Conservation (phyloP, 345 rosid species). For the Eucalyptus viminalis region DNA sequence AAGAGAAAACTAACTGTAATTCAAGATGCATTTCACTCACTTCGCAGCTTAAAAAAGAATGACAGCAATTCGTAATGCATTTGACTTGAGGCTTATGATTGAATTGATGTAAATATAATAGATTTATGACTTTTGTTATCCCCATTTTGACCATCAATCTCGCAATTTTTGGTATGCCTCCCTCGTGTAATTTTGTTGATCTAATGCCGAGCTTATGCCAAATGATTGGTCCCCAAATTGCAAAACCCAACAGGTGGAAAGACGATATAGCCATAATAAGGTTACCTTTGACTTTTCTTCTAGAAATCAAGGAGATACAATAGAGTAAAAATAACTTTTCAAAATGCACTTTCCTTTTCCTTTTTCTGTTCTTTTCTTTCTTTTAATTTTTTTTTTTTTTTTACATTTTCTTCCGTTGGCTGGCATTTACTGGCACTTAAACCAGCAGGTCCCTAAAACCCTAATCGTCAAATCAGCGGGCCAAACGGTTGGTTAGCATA, state of each 20-base stretch:
- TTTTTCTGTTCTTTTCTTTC: background rate
- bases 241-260: background rate
- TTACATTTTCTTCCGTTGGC: background rate
- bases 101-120: too few species aligned
- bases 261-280: background rate
- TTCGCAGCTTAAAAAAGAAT: too few species aligned
- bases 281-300: background rate
- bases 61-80: background rate
- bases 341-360: background rate
- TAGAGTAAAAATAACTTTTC: background rate
- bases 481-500: background rate
- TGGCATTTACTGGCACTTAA: background rate
- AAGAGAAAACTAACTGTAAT: background rate
- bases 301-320: background rate
- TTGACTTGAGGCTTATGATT: background rate
- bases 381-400: background rate
- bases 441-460: background rate
- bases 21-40: background rate
- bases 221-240: background rate
- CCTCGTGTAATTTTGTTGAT: background rate
- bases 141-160: background rate
- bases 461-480: background rate
- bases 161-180: background rate
- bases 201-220: background rate
- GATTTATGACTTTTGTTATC: too few species aligned